Evolutionary conservation across 176 grass and related monocot species (phyloP).

Genomic region (Cenchrus americanus): DNA sequence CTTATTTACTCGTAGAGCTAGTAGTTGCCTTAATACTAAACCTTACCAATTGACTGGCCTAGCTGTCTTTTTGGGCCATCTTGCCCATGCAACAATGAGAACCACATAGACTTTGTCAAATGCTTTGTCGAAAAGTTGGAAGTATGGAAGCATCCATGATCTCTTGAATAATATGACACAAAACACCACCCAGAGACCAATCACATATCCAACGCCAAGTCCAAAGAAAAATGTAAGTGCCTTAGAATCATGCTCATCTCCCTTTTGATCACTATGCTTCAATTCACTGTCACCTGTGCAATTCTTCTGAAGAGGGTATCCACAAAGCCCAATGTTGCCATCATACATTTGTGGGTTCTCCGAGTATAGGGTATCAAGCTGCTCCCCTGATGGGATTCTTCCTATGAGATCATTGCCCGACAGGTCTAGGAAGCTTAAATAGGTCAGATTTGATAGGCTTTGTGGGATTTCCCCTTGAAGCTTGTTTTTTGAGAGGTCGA

Average conservation of each 20-base stretch:
- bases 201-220: not conserved
- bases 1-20: not conserved
- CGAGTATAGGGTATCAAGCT: constrained; percentile 16
- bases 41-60: not conserved
- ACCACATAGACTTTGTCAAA: not conserved
- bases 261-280: not conserved
- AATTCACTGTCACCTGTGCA: not conserved
- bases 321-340: constrained; percentile 42
- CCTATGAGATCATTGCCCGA: not conserved
- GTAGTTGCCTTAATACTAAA: not conserved
- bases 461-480: not conserved
- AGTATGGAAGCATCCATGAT: not conserved
- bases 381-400: not conserved
- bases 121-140: not conserved
- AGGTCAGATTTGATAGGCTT: constrained; percentile 7
- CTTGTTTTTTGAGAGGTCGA: not conserved
- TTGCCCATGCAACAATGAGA: not conserved
- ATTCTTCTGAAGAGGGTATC: not conserved
- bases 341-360: constrained; percentile 34
- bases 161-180: not conserved
- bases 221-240: not conserved
- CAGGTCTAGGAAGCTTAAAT: not conserved
- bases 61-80: not conserved
- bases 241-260: not conserved
- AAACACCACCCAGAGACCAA: constrained; percentile 37